A percentile compares a stretch with the other conserved stretches of the same genome.
Evolutionary conservation across 2,329 filamentous ascomycete genomes (phyloP).

Genomic region (Shiraia bambusicola): DNA sequence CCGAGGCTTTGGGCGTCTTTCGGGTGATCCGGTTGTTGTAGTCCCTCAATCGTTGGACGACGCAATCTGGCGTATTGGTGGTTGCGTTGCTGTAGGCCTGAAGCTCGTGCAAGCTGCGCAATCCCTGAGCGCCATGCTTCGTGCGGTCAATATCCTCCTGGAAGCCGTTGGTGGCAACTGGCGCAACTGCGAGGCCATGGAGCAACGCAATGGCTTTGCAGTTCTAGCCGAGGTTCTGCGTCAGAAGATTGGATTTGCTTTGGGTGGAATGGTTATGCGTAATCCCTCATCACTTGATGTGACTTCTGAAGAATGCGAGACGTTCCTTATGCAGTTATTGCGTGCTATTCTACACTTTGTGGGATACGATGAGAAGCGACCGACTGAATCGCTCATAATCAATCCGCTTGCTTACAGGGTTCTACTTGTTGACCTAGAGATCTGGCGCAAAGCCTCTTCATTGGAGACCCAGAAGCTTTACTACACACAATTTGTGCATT

Average conservation of each 20-base stretch:
- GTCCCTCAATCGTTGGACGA: conserved; percentile 86
- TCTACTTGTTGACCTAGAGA: conserved; percentile 86
- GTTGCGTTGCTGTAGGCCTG: conserved; percentile 80
- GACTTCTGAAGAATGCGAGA: conserved; percentile 49
- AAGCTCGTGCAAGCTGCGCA: conserved; percentile 79
- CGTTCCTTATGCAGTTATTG: conserved; percentile 63
- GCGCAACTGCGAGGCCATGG: conserved; percentile 98
- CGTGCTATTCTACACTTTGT: conserved; percentile 80
- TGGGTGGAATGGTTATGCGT: conserved; percentile 52
- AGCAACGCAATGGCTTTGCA: conserved; percentile 90
- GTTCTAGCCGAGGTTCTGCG: conserved; percentile 81
- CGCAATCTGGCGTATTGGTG: conserved; percentile 88
- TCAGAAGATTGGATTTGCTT: conserved; percentile 68
- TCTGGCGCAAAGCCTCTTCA: conserved; percentile 77
- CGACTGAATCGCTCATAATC: conserved; percentile 87
- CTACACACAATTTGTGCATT: conserved; percentile 87
- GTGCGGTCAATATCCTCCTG: conserved; percentile 81
- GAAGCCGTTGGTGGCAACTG: conserved; percentile 86
- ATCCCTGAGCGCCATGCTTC: conserved; percentile 68
- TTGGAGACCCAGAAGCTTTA: conserved; percentile 80
- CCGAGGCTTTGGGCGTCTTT: conserved; percentile 78
- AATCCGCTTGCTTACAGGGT: conserved; percentile 94
- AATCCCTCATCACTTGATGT: conserved; percentile 41
- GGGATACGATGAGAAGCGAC: conserved; percentile 78
- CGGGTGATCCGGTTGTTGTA: conserved; percentile 78